Evolutionary conservation across 2,329 filamentous ascomycete genomes (phyloP).

Genomic region (Nemania serpens): DNA sequence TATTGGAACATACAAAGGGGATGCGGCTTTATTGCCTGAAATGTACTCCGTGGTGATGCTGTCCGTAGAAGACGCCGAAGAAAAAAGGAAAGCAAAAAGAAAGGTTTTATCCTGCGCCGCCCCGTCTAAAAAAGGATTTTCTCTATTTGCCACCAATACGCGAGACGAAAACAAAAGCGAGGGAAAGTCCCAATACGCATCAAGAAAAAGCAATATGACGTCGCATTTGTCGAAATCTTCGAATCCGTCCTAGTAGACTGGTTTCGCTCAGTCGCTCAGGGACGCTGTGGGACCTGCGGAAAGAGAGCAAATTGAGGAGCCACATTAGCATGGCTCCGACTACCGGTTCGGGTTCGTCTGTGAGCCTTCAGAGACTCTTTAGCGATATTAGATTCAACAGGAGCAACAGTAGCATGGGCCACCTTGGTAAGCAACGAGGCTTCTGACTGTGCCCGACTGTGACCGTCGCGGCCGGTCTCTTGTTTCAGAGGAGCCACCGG

Average conservation of each 20-base stretch:
- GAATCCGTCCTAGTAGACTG: neutral
- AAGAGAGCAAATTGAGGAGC: conserved; percentile 42
- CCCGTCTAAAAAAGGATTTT: neutral
- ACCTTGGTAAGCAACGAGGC: conserved; percentile 35
- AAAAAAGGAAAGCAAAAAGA: neutral
- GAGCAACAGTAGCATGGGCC: conserved; percentile 17
- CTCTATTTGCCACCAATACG: neutral
- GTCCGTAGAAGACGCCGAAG: neutral
- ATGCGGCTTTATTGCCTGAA: neutral
- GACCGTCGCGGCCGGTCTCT: conserved; percentile 35
- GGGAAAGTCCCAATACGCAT: neutral
- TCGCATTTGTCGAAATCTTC: neutral
- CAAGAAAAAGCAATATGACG: neutral
- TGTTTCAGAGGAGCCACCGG: conserved; percentile 7
- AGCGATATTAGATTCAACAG: conserved; percentile 21
- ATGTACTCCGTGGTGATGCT: conserved; percentile 1
- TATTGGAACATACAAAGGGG: conserved; percentile 11
- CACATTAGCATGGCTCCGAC: conserved; percentile 37
- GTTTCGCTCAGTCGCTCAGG: neutral
- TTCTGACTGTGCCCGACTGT: conserved; percentile 39
- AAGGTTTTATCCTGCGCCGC: neutral
- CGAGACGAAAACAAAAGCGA: neutral
- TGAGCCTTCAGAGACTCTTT: conserved; percentile 35
- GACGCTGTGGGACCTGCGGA: conserved; percentile 30
- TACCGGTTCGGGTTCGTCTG: conserved; percentile 42